phyloP scores from a whole-genome alignment of 1,139 yeast species.

The Kodamaea ohmeri region DNA sequence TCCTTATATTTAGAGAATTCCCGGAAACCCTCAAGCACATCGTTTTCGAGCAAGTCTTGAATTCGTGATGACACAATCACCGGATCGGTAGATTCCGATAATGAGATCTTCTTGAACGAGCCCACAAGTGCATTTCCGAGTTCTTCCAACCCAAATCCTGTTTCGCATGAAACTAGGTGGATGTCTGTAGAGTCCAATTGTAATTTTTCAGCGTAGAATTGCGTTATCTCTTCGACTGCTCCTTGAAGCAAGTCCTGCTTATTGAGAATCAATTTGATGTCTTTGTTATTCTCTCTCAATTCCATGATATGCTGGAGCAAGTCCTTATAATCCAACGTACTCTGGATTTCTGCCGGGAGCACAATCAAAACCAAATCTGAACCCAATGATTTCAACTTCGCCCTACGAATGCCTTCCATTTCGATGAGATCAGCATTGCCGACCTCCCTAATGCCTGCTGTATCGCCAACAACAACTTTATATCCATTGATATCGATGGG shows the following conservation, averaged over 20 bases:
- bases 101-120: slow-evolving; percentile 49
- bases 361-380: slow-evolving; percentile 63
- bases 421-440: slow-evolving; percentile 61
- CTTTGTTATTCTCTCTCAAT: slow-evolving; percentile 25
- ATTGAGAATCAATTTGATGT: slow-evolving; percentile 50
- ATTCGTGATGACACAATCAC: slow-evolving; percentile 71
- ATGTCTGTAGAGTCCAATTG: slow-evolving; percentile 30
- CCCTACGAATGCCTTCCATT: slow-evolving; percentile 76
- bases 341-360: slow-evolving; percentile 35
- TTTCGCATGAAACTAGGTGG: slow-evolving; percentile 60
- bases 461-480: slow-evolving; percentile 82
- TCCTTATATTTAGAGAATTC: slow-evolving; percentile 53
- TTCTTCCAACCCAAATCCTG: slow-evolving; percentile 52
- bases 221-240: slow-evolving; percentile 19
- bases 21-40: slow-evolving; percentile 69
- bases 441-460: slow-evolving; percentile 81
- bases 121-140: slow-evolving; percentile 39
- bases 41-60: slow-evolving; percentile 66
- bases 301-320: slow-evolving; percentile 35
- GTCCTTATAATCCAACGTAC: slow-evolving; percentile 19
- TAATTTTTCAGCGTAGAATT: slow-evolving; percentile 21
- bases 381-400: slow-evolving; percentile 54
- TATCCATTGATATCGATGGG: slow-evolving; percentile 81
- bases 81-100: slow-evolving; percentile 54
- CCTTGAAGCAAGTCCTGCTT: slow-evolving; percentile 55